Percentiles rank a stretch among this genome's conserved stretches.
Conservation (phyloP, 352 stramenopile genomes). For the Globisporangium nagaii region DNA sequence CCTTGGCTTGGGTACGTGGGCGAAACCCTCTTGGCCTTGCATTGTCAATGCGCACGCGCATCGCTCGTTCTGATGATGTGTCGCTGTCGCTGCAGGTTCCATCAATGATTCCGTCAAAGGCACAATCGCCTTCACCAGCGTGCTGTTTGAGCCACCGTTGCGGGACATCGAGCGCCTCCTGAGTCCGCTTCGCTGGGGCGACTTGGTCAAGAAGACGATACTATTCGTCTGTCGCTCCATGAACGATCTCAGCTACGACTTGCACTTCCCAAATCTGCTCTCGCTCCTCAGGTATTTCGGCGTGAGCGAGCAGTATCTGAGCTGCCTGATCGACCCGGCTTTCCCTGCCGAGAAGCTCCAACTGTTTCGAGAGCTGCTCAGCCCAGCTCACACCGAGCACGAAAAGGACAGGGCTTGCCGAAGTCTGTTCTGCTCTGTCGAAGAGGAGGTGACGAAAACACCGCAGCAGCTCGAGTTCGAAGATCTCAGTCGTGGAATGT, state of each 20-base stretch:
- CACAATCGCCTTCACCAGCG: conserved; percentile 19
- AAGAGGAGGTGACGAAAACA: conserved; percentile 43
- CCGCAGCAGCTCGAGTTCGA: conserved; percentile 52
- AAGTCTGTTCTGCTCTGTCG: conserved; percentile 56
- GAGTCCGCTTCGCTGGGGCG: conserved; percentile 31
- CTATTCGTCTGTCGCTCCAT: conserved; percentile 23
- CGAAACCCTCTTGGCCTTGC: too few species aligned
- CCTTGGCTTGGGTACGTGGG: conserved; percentile 35
- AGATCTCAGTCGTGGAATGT: conserved; percentile 35
- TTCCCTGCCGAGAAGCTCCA: conserved; percentile 26
- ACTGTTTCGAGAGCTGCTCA: conserved; percentile 22
- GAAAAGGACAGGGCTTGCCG: conserved; percentile 34
- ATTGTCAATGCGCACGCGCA: too few species aligned
- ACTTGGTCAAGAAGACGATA: conserved; percentile 25
- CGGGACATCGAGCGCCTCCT: conserved; percentile 19
- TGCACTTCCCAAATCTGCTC: conserved; percentile 23
- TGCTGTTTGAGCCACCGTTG: conserved; percentile 21
- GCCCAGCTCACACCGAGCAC: conserved; percentile 33
- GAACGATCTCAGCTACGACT: conserved; percentile 35
- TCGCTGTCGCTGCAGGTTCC: conserved; percentile 18
- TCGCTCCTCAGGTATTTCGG: conserved; percentile 13
- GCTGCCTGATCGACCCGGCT: conserved; percentile 17
- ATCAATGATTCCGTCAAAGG: conserved; percentile 28
- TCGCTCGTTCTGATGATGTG: not conserved
- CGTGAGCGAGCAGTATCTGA: not conserved